phyloP scores from a whole-genome alignment of 1,284 basidiomycete species.

The Ustilago hordei region DNA sequence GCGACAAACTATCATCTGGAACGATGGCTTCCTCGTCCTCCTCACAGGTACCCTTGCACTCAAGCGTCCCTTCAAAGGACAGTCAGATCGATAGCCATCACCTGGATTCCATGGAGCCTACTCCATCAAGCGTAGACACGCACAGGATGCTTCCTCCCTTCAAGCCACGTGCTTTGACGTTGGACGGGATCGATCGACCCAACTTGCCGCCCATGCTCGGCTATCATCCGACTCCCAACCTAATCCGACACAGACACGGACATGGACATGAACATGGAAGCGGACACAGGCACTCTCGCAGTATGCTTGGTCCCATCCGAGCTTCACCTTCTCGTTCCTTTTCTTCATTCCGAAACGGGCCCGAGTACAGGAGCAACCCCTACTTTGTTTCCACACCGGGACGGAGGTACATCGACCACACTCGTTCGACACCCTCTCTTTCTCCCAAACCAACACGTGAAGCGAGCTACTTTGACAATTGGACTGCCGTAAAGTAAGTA shows the following conservation, averaged over 20 bases:
- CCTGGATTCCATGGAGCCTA: background rate
- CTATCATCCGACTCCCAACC: background rate
- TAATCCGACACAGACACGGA: background rate
- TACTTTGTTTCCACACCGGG: conserved; percentile 18
- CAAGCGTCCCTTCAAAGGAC: background rate
- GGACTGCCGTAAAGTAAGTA: conserved; percentile 28
- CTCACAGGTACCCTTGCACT: background rate
- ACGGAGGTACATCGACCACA: conserved; percentile 12
- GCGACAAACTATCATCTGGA: background rate
- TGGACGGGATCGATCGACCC: conserved; percentile 23
- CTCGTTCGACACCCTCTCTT: conserved; percentile 4
- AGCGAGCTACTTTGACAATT: background rate
- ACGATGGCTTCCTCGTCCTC: background rate
- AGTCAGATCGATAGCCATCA: background rate
- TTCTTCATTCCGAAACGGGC: conserved; percentile 11
- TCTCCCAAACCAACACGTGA: conserved; percentile 7
- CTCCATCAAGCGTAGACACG: background rate
- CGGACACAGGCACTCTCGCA: background rate
- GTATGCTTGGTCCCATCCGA: conserved; percentile 25
- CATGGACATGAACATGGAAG: background rate
- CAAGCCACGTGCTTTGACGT: conserved; percentile 28
- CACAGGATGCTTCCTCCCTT: conserved; percentile 14
- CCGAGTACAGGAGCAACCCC: conserved; percentile 27
- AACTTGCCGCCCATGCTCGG: conserved; percentile 26
- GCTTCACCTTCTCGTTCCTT: conserved; percentile 4